These are phyloP conservation scores for Coemansia aciculifera DNA, from an alignment of 192 early-diverging fungal genomes.

Conservation along the genomic window DNA sequence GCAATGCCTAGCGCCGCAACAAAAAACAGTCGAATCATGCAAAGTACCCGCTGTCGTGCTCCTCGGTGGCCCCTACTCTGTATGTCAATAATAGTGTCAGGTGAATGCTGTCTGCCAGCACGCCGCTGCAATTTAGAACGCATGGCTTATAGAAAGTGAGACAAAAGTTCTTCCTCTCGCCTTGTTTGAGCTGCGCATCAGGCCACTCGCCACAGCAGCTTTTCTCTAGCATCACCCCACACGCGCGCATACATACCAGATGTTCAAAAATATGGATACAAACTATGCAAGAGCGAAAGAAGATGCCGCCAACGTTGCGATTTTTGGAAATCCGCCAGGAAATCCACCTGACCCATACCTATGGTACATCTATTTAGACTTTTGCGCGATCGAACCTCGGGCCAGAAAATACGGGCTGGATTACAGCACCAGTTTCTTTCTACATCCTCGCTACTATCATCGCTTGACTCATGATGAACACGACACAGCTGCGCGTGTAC, in stretches of 20 bases:
- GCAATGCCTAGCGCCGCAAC: constrained; percentile 6
- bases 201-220: neutral
- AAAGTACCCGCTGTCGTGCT: neutral
- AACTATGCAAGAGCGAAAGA: neutral
- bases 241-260: neutral
- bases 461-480: neutral
- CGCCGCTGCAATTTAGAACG: neutral
- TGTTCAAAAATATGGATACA: neutral
- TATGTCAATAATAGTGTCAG: neutral
- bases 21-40: constrained; percentile 5
- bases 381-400: neutral
- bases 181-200: neutral
- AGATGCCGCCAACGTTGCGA: neutral
- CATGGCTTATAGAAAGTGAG: neutral
- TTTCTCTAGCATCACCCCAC: neutral
- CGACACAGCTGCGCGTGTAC: constrained; percentile 24
- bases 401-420: neutral
- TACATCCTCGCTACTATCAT: neutral
- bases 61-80: neutral
- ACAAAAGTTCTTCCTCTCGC: neutral
- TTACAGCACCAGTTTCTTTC: neutral
- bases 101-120: neutral
- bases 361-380: neutral
- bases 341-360: neutral
- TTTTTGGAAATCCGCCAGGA: neutral